Conservation (phyloP, 352 stramenopile species). For the Phytophthora sansomeana region DNA sequence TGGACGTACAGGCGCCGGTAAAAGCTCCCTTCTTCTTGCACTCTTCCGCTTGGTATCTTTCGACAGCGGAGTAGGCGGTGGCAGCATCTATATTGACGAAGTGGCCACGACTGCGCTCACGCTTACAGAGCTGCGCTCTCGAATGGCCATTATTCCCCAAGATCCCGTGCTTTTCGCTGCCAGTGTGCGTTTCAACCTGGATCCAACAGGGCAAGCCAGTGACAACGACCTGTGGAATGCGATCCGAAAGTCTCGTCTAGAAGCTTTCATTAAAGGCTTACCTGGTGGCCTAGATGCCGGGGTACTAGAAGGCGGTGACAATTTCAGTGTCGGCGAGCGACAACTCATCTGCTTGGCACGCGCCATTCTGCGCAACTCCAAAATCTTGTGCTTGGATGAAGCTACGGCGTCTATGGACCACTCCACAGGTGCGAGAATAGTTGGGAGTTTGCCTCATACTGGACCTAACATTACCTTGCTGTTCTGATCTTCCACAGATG, state of each 20-base stretch:
- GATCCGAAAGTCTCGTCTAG: constrained; percentile 91
- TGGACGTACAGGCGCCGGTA: constrained; percentile 69
- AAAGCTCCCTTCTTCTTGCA: constrained; percentile 73
- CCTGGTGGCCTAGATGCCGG: constrained; percentile 52
- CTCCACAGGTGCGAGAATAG: constrained; percentile 34
- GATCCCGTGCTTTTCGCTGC: constrained; percentile 78
- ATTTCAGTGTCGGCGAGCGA: constrained; percentile 87
- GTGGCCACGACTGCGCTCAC: constrained; percentile 80
- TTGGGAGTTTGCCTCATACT: background rate
- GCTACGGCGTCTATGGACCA: constrained; percentile 84
- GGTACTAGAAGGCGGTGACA: constrained; percentile 79
- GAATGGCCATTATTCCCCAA: constrained; percentile 85
- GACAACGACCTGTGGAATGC: constrained; percentile 92
- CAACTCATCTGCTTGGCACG: constrained; percentile 88
- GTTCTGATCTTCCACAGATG: constrained; percentile 41
- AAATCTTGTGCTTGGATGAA: constrained; percentile 87
- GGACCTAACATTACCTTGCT: constrained; percentile 2
- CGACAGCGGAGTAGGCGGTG: constrained; percentile 78
- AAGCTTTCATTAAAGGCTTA: constrained; percentile 55
- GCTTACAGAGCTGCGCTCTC: constrained; percentile 63
- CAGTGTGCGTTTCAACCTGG: constrained; percentile 80
- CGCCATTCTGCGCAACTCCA: constrained; percentile 80
- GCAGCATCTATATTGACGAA: constrained; percentile 93
- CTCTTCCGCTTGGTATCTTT: constrained; percentile 75
- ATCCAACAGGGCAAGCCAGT: constrained; percentile 64